Conservation (phyloP, 441 rosid species). For the Omphalea diandra region DNA sequence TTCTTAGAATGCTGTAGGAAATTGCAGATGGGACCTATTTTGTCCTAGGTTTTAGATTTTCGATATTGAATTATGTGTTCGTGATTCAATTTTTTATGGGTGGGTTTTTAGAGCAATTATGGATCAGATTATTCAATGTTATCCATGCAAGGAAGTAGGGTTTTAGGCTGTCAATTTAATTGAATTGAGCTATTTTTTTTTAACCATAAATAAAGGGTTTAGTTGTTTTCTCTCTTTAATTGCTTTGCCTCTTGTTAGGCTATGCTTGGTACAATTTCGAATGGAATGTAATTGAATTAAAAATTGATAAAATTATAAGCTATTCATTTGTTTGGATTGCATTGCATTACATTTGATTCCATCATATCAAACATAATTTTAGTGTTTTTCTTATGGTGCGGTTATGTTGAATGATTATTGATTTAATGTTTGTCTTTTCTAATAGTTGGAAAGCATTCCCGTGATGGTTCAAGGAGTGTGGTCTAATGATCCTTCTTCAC, state of each 20-base stretch:
- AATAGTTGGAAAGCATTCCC: slow-evolving; percentile 74
- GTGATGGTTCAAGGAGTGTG: slow-evolving; percentile 68
- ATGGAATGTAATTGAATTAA: no score
- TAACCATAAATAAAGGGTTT: background rate
- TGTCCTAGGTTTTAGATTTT: background rate
- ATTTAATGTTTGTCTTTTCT: slow-evolving; percentile 21
- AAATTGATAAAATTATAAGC: no score
- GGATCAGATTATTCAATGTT: background rate
- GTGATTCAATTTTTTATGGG: background rate
- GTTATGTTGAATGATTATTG: background rate
- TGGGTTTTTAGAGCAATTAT: background rate
- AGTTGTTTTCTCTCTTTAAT: no score
- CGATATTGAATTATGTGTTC: background rate
- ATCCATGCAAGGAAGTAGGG: background rate
- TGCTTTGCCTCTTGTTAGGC: no score
- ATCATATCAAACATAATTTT: background rate
- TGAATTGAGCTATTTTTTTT: background rate
- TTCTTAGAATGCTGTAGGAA: background rate
- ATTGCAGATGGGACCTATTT: background rate
- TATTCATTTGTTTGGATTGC: no score
- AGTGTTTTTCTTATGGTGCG: background rate
- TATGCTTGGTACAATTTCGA: no score
- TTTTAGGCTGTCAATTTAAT: background rate
- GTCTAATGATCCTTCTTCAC: slow-evolving; percentile 53
- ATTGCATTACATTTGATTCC: no score